Conservation (phyloP, 148 eudicot species). For the Silene conica region DNA sequence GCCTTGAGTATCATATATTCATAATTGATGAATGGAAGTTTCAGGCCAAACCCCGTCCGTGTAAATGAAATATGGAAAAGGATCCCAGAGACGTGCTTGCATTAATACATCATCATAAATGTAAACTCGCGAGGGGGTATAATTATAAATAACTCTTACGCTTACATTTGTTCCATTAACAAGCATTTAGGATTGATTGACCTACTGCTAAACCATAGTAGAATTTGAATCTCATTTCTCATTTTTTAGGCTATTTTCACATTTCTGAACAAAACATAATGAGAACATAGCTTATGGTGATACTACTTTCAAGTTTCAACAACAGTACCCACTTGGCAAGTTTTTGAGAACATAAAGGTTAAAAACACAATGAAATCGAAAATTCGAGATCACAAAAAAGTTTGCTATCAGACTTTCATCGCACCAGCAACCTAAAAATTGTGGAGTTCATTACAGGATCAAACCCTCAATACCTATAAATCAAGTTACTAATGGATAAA, state of each 20-base stretch:
- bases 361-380: background rate
- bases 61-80: constrained; percentile 3
- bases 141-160: background rate
- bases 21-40: background rate
- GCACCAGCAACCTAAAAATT: background rate
- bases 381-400: background rate
- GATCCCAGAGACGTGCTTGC: background rate
- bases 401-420: background rate
- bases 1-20: background rate
- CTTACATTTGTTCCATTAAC: background rate
- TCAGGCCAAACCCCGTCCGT: background rate
- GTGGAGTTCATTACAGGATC: background rate
- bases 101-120: background rate
- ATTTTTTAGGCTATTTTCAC: background rate
- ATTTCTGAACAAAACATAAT: background rate
- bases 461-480: background rate
- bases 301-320: background rate
- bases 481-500: background rate
- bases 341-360: background rate
- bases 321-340: background rate
- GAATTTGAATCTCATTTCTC: background rate
- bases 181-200: background rate
- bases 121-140: background rate
- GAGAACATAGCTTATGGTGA: background rate
- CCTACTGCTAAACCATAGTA: background rate